These are phyloP conservation scores for Tolypocladium amazonense DNA, from an alignment of 2,329 filamentous ascomycete species.

Conservation along the genomic window DNA sequence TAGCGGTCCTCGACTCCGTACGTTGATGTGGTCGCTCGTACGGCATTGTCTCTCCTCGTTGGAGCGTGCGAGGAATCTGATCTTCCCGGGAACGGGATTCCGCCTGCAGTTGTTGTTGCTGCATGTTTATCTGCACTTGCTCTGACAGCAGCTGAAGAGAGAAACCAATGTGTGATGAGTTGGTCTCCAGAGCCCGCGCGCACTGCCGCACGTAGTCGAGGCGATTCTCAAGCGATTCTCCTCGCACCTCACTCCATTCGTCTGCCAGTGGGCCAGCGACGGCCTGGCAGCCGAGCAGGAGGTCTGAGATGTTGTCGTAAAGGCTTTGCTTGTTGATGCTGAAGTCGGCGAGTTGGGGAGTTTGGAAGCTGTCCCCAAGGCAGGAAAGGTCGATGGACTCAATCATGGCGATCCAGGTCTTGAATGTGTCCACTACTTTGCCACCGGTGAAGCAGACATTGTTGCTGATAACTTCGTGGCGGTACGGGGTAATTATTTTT, in stretches of 20 bases:
- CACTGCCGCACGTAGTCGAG: slow-evolving; percentile 70
- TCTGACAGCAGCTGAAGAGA: slow-evolving; percentile 81
- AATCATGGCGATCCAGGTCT: slow-evolving; percentile 78
- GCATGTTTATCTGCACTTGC: slow-evolving; percentile 52
- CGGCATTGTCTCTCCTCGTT: slow-evolving; percentile 47
- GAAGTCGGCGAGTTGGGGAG: slow-evolving; percentile 79
- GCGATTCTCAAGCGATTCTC: slow-evolving; percentile 79
- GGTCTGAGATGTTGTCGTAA: slow-evolving; percentile 87
- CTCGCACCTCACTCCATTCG: slow-evolving; percentile 90
- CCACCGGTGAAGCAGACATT: slow-evolving; percentile 68
- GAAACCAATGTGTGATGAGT: slow-evolving; percentile 78
- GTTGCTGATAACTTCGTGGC: slow-evolving; percentile 72
- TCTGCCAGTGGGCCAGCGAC: slow-evolving; percentile 87
- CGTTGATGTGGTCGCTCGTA: slow-evolving; percentile 45
- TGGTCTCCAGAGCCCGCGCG: slow-evolving; percentile 72
- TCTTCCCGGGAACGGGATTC: slow-evolving; percentile 35
- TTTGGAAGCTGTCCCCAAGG: slow-evolving; percentile 68
- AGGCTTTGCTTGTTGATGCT: slow-evolving; percentile 83
- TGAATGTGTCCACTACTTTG: slow-evolving; percentile 78
- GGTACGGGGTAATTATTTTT: slow-evolving; percentile 69
- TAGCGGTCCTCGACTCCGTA: slow-evolving; percentile 40
- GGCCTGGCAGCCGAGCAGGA: slow-evolving; percentile 77
- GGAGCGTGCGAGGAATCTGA: slow-evolving; percentile 36
- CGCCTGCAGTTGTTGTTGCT: slow-evolving; percentile 28
- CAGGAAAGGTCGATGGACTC: slow-evolving; percentile 86